Evolutionary conservation across 2,329 filamentous ascomycete genomes (phyloP), one percentile per base, ranked within the genome.

Genomic region (Fusarium algeriense): DNA sequence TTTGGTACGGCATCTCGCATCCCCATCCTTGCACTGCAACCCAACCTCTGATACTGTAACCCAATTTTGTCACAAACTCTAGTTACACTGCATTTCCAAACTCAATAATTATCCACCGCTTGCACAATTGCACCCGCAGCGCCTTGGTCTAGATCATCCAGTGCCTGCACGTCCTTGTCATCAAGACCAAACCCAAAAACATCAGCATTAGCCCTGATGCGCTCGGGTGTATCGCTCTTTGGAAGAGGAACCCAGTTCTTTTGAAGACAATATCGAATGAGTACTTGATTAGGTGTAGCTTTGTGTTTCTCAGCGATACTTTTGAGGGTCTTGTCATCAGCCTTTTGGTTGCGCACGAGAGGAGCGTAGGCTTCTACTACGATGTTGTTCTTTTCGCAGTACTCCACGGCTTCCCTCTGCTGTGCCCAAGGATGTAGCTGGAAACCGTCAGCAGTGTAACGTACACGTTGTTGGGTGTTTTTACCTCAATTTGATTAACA

Each of bases 341-440:
- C 70, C n/a, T 75, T 77, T 30, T 67, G 40, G 43, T 78, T 79
- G 11, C 78, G 73, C 10, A 78, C 80, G 3, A 82, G 69, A 3
- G 81, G 81, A 15, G 78, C 78, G 30, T 81, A 81, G 5, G 81
- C 81, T 69, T 82, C 74, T 7, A 82, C 60, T 5, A 76, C 38
- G 83, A 95, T 94, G 77, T 91, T 91, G 80, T 94, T 85, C 83
- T 92, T 90, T 86, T 93, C 92, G 88, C 93, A 95, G 66, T 81
- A 82, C 12, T 71, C 70, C 1, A 80, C 78, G 20, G 79, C 76
- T 4, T 79, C 74, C 15, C 71, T 69, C 58, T 82, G 80, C 76
- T 92, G 90, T 63, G 84, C 86, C 90, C 90, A 93, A 0, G 91
- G 90, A 75, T 93, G 91, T 6, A 93, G 84, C 89, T 92, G 53